Percentiles rank a stretch among this genome's conserved stretches.
These are phyloP conservation scores for Pyricularia grisea DNA, from an alignment of 2,329 filamentous ascomycete species.

Conservation along the genomic window DNA sequence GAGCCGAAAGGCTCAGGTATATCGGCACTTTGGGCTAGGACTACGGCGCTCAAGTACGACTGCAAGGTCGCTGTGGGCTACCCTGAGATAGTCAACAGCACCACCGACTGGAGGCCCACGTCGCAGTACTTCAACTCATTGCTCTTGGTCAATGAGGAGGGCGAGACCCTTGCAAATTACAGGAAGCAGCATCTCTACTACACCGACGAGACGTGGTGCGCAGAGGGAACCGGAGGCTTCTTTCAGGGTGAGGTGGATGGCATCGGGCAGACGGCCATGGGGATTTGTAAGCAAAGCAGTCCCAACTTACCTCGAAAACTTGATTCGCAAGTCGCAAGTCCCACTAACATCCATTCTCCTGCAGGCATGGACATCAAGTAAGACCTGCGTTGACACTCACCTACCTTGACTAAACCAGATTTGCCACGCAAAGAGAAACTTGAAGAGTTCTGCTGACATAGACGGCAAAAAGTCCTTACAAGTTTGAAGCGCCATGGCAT, in stretches of 20 bases:
- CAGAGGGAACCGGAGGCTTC: constrained; percentile 44
- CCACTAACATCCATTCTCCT: neutral
- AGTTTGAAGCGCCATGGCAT: constrained; percentile 38
- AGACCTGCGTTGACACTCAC: constrained; percentile 9
- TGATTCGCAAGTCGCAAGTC: neutral
- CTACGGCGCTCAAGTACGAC: constrained; percentile 53
- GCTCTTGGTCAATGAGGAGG: constrained; percentile 46
- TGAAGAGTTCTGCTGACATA: neutral
- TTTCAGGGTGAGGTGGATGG: constrained; percentile 32
- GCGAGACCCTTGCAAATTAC: constrained; percentile 52
- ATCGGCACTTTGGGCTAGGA: constrained; percentile 61
- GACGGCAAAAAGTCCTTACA: constrained; percentile 31
- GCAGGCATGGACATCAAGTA: constrained; percentile 54
- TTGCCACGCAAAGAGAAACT: neutral
- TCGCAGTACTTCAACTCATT: constrained; percentile 44
- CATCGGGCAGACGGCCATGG: constrained; percentile 43
- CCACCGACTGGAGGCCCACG: constrained; percentile 11
- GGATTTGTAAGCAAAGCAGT: constrained; percentile 44
- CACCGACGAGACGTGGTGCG: constrained; percentile 52
- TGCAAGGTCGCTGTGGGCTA: constrained; percentile 66
- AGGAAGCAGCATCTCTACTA: constrained; percentile 50
- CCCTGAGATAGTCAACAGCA: constrained; percentile 51
- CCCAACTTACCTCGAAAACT: neutral
- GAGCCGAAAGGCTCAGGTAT: constrained; percentile 58
- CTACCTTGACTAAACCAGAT: neutral